Base-by-base conservation (phyloP, 306 rosid species). In the Betula pendula region DNA sequence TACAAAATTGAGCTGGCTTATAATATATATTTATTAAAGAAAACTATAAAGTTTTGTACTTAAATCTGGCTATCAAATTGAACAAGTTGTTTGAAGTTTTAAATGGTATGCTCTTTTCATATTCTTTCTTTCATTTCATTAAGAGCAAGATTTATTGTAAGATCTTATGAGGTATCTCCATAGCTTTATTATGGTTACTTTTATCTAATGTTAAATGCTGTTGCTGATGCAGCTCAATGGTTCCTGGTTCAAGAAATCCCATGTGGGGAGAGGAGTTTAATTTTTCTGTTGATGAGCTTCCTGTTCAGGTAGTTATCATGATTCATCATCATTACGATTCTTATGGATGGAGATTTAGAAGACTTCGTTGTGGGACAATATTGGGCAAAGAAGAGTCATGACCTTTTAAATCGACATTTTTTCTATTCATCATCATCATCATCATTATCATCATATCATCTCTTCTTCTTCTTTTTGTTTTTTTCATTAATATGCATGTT, bases 211-310 rank as follows among this genome's bases (percentile, higher is more conserved):
- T 87, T 59, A 70, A 65, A 76, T 76, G 73, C 48, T 87, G 45
- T 82, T 78, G 75, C 83, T 52, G 67, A 43, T 84, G 90, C 92
- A 95, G 98, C 83, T 95, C 98, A 72, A 95, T 95, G 98, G 90
- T 95, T 84, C 98, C 98, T 74, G 97, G 98, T 87, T 95, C 97
- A 78, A 92, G 98, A 90, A 95, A 95, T 90, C 98, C 98, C 70
- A 88, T 92, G 98, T 95, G 98, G 98, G 98, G 98, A 3, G 98
- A 95, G 88, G 98, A 92, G 84, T 95, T 95, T 84, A 88, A 92
- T 88, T 95, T 95, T 87, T 84, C 91, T 70, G 97, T 89, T 65
- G 97, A 95, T 69, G 97, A 95, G 87, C 96, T 95, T 78, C 98
- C 98, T 72, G 98, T 89, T 51, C 87, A 92, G 98, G 98, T 95